Conservation (phyloP, 345 rosid genomes). For the Eucalyptus sp. region DNA sequence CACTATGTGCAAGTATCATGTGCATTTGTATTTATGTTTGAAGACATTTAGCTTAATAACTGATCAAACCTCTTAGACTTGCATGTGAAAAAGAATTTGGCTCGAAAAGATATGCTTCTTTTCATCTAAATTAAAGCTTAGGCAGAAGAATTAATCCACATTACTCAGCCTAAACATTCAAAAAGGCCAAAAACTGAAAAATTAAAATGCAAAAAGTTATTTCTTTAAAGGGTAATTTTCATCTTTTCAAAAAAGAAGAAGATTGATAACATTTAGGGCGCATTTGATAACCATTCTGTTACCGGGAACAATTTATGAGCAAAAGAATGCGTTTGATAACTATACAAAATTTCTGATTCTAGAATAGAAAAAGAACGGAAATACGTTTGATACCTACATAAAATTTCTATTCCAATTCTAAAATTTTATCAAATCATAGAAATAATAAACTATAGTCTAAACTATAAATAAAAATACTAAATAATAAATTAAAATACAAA, state of each 20-base stretch:
- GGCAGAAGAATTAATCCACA: background rate
- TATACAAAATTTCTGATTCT: too few relatives aligned
- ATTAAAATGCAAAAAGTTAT: background rate
- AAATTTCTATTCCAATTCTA: too few relatives aligned
- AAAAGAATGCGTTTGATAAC: too few relatives aligned
- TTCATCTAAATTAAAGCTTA: background rate
- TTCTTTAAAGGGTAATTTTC: background rate
- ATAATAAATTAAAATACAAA: too few relatives aligned
- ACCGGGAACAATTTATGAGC: too few relatives aligned
- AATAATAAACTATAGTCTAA: too few relatives aligned
- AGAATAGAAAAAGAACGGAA: too few relatives aligned
- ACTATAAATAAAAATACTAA: too few relatives aligned
- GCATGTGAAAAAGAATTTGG: background rate
- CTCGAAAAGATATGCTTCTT: background rate
- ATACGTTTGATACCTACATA: too few relatives aligned
- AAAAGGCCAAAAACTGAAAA: background rate
- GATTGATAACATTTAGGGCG: background rate
- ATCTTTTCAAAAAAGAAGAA: background rate
- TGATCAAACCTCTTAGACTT: background rate
- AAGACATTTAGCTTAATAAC: background rate
- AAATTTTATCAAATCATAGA: too few relatives aligned
- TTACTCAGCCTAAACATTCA: background rate
- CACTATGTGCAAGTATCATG: accelerated
- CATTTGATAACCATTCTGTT: too few relatives aligned
- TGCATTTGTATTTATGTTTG: background rate